Evolutionary conservation across 257 asterid species (phyloP), one percentile per base, ranked within the genome.

Genomic region (Misopates orontium): DNA sequence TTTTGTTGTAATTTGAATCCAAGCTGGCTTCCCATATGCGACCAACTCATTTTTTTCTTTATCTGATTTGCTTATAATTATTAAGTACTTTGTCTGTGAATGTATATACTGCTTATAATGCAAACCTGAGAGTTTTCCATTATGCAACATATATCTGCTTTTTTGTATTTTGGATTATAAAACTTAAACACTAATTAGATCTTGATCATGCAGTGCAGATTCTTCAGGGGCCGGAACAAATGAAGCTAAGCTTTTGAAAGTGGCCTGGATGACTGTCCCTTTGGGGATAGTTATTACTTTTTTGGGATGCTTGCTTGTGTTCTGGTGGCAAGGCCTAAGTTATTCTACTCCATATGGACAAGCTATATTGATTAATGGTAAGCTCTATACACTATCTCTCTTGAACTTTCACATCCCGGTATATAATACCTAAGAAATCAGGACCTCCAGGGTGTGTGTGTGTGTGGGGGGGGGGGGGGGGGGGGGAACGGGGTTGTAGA

Each of bases 191-290:
- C 48, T 67, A 73, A 74, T 66, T 59, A 50, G 4, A 23, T 62
- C 41, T 51, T 13, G 36, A 67, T 69, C 56, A 72, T 70, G 76
- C 84, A 90, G 97, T 75, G 86, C 80, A 51, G 95, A 73, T 70
- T 77, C 79, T 66, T 90, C 94, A 67, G 69, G 72, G 72, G 64
- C 71, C 51, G 79, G 72, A 76, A 78, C 71, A 68, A 81, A 83
- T 78, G 83, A 83, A 17, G 88, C 90, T 18, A 83, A 82, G 72
- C 85, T 90, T 71, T 77, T 90, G 83, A 94, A 82, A 85, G 84
- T 94, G 60, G 97, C 97, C 23, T 94, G 97, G 99, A 68, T 88
- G 74, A 82, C 90, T 41, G 77, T 87, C 51, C 99, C 97, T 47
- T 55, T 90, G 49, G 99, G 99, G 68, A 66, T 83, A 59, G 47